phyloP scores from a whole-genome alignment of 768 basidiomycete species.

The Lepiota brunneoincarnata region DNA sequence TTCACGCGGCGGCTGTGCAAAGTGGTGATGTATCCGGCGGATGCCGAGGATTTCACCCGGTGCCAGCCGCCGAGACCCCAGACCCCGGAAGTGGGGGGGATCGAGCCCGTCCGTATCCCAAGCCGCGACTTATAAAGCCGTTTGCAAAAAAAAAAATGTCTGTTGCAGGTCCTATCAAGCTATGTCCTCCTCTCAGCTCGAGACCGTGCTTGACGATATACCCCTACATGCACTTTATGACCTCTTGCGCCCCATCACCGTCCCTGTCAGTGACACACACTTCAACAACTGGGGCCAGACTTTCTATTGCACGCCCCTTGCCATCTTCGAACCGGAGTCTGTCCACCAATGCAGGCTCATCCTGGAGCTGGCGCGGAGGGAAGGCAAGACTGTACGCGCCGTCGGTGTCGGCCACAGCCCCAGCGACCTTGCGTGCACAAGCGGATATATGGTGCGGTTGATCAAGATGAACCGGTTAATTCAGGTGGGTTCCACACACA shows the following conservation, averaged over 20 bases:
- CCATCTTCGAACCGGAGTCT: constrained; percentile 73
- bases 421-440: constrained; percentile 89
- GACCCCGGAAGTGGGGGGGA: constrained; percentile 16
- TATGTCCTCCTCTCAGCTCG: constrained; percentile 33
- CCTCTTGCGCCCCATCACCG: constrained; percentile 54
- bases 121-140: constrained; percentile 34
- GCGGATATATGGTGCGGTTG: constrained; percentile 81
- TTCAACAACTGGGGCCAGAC: constrained; percentile 91
- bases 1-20: background rate
- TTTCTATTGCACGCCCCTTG: constrained; percentile 64
- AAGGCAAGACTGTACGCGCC: constrained; percentile 70
- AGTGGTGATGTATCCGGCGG: constrained; percentile 2
- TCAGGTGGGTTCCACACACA: constrained; percentile 54
- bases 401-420: constrained; percentile 93
- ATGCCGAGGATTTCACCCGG: constrained; percentile 12
- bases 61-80: constrained; percentile 16
- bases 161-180: constrained; percentile 23
- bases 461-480: constrained; percentile 68
- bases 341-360: constrained; percentile 69
- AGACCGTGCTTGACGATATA: constrained; percentile 32
- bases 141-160: constrained; percentile 25
- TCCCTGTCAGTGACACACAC: constrained; percentile 36
- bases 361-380: constrained; percentile 76
- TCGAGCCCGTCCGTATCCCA: constrained; percentile 23
- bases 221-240: constrained; percentile 47